phyloP scores from a whole-genome alignment of 2,329 filamentous ascomycete species.

The Fusarium hostae region DNA sequence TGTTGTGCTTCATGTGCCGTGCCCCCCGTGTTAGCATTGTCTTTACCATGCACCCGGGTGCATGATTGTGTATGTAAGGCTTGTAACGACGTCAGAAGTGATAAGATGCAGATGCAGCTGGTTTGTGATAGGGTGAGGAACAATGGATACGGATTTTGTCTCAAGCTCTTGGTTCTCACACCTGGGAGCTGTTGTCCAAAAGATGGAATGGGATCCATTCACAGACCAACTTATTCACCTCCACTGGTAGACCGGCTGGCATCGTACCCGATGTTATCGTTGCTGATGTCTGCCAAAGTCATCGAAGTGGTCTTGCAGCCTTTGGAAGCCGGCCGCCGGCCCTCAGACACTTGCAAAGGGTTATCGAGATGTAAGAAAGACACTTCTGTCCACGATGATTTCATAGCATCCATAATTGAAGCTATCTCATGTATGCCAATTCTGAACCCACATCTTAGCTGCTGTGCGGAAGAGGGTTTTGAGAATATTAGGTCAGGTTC shows the following conservation, averaged over 20 bases:
- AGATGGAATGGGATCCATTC: conserved; percentile 4
- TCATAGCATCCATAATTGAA: conserved; percentile 28
- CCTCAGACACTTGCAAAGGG: conserved; percentile 3
- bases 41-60: neutral
- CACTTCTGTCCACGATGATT: conserved; percentile 15
- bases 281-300: conserved; percentile 13
- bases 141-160: conserved; percentile 6
- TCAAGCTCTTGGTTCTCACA: neutral
- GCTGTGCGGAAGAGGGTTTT: conserved; percentile 10
- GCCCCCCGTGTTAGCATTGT: neutral
- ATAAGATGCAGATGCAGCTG: conserved; percentile 15
- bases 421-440: neutral
- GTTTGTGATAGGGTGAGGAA: neutral
- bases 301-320: neutral
- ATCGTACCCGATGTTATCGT: conserved; percentile 1
- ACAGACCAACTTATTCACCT: neutral
- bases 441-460: neutral
- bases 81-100: conserved; percentile 10
- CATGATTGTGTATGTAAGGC: neutral
- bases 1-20: neutral
- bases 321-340: neutral
- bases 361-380: conserved; percentile 21
- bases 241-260: neutral
- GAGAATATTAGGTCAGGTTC: neutral
- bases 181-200: conserved; percentile 5